phyloP scores from a whole-genome alignment of 441 rosid genomes.

The Pelargonium fulgidum region DNA sequence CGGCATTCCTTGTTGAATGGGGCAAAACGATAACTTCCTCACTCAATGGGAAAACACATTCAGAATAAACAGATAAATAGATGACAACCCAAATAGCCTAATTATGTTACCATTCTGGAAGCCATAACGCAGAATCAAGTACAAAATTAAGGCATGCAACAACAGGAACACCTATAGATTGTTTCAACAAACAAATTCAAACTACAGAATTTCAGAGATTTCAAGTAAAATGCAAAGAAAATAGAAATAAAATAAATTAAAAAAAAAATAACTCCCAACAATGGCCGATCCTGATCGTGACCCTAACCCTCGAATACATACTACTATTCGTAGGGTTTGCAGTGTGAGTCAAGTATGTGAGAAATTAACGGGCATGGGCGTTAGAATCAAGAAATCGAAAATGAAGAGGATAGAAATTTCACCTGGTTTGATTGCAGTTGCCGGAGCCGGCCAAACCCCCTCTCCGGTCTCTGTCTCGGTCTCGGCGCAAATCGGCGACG shows the following conservation, averaged over 20 bases:
- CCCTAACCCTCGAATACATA: neutral
- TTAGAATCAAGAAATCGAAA: neutral
- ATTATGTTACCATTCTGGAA: neutral
- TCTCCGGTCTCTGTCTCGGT: neutral
- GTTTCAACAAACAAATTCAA: neutral
- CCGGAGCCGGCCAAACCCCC: neutral
- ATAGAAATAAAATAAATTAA: too few species aligned
- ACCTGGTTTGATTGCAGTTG: neutral
- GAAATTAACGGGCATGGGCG: neutral
- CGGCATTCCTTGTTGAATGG: too few species aligned
- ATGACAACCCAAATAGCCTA: neutral
- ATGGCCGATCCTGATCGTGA: neutral
- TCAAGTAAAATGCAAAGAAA: conserved; percentile 1
- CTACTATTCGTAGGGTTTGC: neutral
- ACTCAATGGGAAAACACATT: neutral
- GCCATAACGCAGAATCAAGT: neutral
- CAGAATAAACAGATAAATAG: neutral
- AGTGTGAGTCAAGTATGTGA: neutral
- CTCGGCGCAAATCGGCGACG: too few species aligned
- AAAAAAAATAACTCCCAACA: neutral
- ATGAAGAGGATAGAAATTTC: neutral
- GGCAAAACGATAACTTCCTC: neutral
- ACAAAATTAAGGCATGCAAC: neutral
- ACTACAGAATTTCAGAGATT: neutral
- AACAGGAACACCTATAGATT: neutral